These are phyloP conservation scores for Stygiomarasmius scandens DNA, from an alignment of 1,284 basidiomycete species.

Conservation along the genomic window DNA sequence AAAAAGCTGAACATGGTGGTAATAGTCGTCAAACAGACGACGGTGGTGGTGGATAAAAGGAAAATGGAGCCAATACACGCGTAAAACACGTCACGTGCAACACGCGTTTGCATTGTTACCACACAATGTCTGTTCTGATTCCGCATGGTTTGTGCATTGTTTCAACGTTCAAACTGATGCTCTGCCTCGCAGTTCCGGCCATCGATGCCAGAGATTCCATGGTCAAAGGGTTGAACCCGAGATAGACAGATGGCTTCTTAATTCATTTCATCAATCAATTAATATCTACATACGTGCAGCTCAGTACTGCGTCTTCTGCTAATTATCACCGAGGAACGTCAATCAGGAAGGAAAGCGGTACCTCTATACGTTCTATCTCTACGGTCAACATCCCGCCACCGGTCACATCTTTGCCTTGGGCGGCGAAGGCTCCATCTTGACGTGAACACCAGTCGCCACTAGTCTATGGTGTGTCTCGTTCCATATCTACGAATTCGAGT, in stretches of 20 bases:
- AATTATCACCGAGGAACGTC: too few relatives aligned
- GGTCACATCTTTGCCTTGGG: constrained; percentile 38
- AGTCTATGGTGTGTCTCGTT: constrained; percentile 51
- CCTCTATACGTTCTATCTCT: background rate
- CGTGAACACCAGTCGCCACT: constrained; percentile 55
- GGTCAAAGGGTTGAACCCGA: too few relatives aligned
- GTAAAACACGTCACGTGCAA: background rate
- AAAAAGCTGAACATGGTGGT: constrained; percentile 11
- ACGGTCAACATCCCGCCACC: background rate
- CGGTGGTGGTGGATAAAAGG: background rate
- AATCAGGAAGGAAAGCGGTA: too few relatives aligned
- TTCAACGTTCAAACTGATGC: background rate
- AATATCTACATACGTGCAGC: too few relatives aligned
- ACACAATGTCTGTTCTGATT: background rate
- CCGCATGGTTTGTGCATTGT: background rate
- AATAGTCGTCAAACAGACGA: background rate
- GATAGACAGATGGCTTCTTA: too few relatives aligned
- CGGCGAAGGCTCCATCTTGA: constrained; percentile 53
- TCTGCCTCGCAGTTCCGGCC: too few relatives aligned
- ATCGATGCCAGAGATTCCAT: too few relatives aligned
- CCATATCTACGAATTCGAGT: constrained; percentile 48
- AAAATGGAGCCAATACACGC: background rate
- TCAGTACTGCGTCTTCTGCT: too few relatives aligned
- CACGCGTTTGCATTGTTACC: background rate
- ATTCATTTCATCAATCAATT: too few relatives aligned